Base-by-base conservation (phyloP, 2,329 filamentous ascomycete genomes). In the Colletotrichum costaricense region DNA sequence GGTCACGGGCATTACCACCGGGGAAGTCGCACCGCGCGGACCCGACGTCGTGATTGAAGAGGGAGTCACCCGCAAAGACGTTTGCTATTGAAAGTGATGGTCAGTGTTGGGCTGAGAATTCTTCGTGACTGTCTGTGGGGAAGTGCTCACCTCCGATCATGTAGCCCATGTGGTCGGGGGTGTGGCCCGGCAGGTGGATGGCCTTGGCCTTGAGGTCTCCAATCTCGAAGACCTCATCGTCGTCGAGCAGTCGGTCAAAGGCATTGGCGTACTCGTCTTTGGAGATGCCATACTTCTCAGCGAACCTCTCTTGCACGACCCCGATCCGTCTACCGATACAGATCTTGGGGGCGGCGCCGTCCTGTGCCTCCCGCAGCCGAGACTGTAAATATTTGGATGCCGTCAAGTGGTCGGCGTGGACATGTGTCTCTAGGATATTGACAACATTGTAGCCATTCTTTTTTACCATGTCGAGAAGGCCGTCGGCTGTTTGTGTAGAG, bases 361-460 rank as follows among this genome's bases (percentile, higher is more conserved):
- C 30, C 49, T 73, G 8, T 0, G 63, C 49, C 28, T 80, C 73
- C 0, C 78, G 74, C 0, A 90, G 81, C 7, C 78, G 79, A 1
- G 79, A 78, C 75, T 89, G 87, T 0, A 91, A 82, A 77, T 90
- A 91, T 30, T 82, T 82, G 0, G 88, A 82, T 0, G 89, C 86
- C 5, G 87, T 90, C 2, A 91, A 75, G 73, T 91, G 88, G 72
- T 90, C 87, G 35, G 88, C 87, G 73, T 90, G 87, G 1, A 83
- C 85, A 76, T 91, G 89, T 0, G 90, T 91, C 75, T 91, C 89
- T 9, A 91, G 83, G 49, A 91, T 88, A 55, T 78, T 81, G 4
- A 81, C 80, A 38, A 91, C 77, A 1, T 75, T 82, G 76, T 89
- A 90, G 2, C 80, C 79, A 2, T 86, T 77, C 8, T 84, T 76